Evolutionary conservation across 2,329 filamentous ascomycete species (phyloP).

Genomic region (Cladosporium sp.): DNA sequence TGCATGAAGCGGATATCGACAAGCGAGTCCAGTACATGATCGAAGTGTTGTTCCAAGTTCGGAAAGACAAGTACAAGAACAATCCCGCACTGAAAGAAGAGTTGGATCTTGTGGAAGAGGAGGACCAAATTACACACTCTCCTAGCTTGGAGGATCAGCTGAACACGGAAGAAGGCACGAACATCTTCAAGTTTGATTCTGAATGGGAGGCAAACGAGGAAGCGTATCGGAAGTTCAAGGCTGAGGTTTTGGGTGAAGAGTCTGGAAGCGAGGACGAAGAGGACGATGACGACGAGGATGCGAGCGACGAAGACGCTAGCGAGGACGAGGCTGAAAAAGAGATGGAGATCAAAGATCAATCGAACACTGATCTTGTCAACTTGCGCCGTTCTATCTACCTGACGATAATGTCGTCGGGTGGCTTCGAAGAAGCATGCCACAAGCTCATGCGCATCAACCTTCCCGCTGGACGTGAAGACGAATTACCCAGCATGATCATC

Average conservation of each 20-base stretch:
- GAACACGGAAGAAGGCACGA: slow-evolving; percentile 80
- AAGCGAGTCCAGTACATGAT: slow-evolving; percentile 99
- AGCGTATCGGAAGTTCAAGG: slow-evolving; percentile 83
- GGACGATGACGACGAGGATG: slow-evolving; percentile 63
- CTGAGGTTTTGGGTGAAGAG: slow-evolving; percentile 83
- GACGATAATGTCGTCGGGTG: slow-evolving; percentile 94
- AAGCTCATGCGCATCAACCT: slow-evolving; percentile 88
- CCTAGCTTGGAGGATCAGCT: slow-evolving; percentile 78
- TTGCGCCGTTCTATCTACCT: slow-evolving; percentile 92
- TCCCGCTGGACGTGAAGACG: slow-evolving; percentile 78
- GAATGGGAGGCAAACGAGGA: slow-evolving; percentile 90
- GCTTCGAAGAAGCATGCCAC: slow-evolving; percentile 95
- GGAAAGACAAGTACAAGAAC: slow-evolving; percentile 96
- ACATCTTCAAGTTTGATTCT: slow-evolving; percentile 91
- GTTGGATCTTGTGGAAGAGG: slow-evolving; percentile 91
- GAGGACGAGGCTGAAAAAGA: slow-evolving; percentile 72
- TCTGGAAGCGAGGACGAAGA: slow-evolving; percentile 78
- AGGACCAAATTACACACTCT: slow-evolving; percentile 94
- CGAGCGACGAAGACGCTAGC: slow-evolving; percentile 52
- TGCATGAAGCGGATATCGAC: slow-evolving; percentile 96
- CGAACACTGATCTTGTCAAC: slow-evolving; percentile 92
- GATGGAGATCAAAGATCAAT: slow-evolving; percentile 96
- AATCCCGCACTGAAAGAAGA: slow-evolving; percentile 89
- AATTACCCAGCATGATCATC: slow-evolving; percentile 93
- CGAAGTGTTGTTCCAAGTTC: slow-evolving; percentile 92